A percentile compares a stretch with the other conserved stretches of the same genome.
Evolutionary conservation across 768 basidiomycete species (phyloP).

Genomic region (Rhodocollybia butyracea): DNA sequence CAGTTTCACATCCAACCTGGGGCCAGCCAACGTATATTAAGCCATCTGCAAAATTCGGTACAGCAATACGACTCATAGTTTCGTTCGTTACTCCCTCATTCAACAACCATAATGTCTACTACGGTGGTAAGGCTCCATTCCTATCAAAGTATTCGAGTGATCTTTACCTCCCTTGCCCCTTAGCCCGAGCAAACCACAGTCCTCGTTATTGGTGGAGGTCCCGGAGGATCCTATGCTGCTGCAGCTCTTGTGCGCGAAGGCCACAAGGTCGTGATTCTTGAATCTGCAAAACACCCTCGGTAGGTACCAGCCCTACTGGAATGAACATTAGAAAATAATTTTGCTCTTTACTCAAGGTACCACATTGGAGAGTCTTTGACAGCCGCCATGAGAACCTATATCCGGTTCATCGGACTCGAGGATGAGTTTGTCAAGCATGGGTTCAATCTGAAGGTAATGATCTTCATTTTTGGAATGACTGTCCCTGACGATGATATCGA

Average conservation of each 20-base stretch:
- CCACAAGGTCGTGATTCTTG: conserved; percentile 23
- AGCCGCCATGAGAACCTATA: conserved; percentile 56
- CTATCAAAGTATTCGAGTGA: background rate
- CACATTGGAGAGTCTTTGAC: conserved; percentile 62
- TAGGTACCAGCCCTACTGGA: background rate
- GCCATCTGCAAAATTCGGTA: no score
- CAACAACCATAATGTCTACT: background rate
- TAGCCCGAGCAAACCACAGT: conserved; percentile 17
- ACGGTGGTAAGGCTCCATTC: background rate
- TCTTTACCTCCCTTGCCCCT: background rate
- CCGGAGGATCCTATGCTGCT: conserved; percentile 26
- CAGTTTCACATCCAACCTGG: no score
- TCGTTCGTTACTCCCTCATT: no score
- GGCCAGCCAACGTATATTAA: no score
- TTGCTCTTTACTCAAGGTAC: conserved; percentile 32
- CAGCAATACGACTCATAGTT: no score
- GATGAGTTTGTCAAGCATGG: conserved; percentile 46
- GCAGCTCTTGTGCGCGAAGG: conserved; percentile 26
- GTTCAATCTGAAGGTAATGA: conserved; percentile 47
- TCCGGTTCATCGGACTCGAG: conserved; percentile 57
- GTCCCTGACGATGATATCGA: no score
- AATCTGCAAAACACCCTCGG: conserved; percentile 22
- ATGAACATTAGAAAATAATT: background rate
- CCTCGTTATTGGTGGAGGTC: conserved; percentile 39
- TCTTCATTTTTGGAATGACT: no score